Conservation (phyloP, 768 basidiomycete species). For the Mycena pura region DNA sequence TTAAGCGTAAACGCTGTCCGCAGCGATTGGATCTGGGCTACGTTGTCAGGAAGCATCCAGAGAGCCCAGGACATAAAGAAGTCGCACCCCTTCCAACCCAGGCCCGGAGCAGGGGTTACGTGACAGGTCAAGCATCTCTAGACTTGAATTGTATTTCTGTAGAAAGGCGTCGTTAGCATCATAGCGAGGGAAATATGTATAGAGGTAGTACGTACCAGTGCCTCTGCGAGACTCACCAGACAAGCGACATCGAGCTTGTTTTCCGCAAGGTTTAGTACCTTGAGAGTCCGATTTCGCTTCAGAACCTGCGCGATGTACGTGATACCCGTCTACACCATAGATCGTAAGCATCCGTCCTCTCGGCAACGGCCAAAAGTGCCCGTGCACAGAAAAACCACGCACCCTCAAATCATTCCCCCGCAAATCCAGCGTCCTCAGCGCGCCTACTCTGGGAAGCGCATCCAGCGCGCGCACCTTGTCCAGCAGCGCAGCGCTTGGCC, state of each 20-base stretch:
- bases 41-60: not conserved
- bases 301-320: conserved; percentile 93
- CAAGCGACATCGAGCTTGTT: conserved; percentile 90
- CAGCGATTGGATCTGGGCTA: conserved; percentile 75
- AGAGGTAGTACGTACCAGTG: conserved; percentile 65
- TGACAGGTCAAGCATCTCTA: conserved; percentile 94
- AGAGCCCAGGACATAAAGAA: not conserved
- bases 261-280: conserved; percentile 92
- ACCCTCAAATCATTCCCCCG: conserved; percentile 92
- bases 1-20: conserved; percentile 94
- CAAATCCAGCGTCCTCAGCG: conserved; percentile 87
- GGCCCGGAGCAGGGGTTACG: conserved; percentile 95
- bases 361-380: not conserved
- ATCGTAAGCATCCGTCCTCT: not conserved
- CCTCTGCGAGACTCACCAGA: conserved; percentile 84
- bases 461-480: conserved; percentile 93
- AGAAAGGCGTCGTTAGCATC: not conserved
- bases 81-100: conserved; percentile 84
- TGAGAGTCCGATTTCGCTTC: conserved; percentile 94
- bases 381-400: conserved; percentile 37
- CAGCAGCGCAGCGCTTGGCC: conserved; percentile 78
- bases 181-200: not conserved
- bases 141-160: conserved; percentile 92
- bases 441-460: conserved; percentile 83
- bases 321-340: conserved; percentile 65